Evolutionary conservation across 2,329 filamentous ascomycete species (phyloP), one percentile per base, ranked within the genome.

Genomic region (Botrytis pseudocinerea): DNA sequence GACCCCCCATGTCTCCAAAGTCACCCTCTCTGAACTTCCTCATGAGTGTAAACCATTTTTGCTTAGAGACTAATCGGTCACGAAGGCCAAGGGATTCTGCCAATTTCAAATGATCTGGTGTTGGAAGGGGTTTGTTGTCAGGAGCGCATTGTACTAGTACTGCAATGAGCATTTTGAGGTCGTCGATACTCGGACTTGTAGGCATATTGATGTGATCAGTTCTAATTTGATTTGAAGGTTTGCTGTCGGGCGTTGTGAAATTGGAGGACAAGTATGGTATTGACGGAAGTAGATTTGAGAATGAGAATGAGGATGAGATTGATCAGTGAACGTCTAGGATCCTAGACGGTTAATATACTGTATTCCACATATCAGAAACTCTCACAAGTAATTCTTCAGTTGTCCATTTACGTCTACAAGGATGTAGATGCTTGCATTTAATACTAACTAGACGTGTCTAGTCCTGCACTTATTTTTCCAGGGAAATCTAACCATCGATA

Each of bases 1-100:
- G 18, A 22, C 40, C 65, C 18, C 38, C 65, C n/a, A 69, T 57
- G 12, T 69, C 65, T 57, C 65, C 65, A 18, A 57, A 69, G 2
- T 57, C 38, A 10, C 65, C 65, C 6, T 40, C 54, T 35, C 20
- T 69, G 3, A 69, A 25, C 14, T 68, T 69, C 14, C 14, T 57
- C 35, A 35, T 48, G 3, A 69, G 65, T 0, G 1, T 12, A 44
- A 0, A 14, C 65, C 48, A 59, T 18, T 4, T 51, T 1, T 28
- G 2, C 16, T 42, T 22, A 3, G 48, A 42, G 16, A 1, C 18
- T 8, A 57, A 1, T 2, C 65, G 18, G 10, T 32, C 18, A 18
- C 16, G 25, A 7, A 69, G 20, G 18, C 35, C n/a, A 3, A 57
- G 18, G 7, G 8, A 5, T 42, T 57, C 6, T 57, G 65, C 65